phyloP scores from a whole-genome alignment of 2,329 filamentous ascomycete species.

The Penicillium sp. region DNA sequence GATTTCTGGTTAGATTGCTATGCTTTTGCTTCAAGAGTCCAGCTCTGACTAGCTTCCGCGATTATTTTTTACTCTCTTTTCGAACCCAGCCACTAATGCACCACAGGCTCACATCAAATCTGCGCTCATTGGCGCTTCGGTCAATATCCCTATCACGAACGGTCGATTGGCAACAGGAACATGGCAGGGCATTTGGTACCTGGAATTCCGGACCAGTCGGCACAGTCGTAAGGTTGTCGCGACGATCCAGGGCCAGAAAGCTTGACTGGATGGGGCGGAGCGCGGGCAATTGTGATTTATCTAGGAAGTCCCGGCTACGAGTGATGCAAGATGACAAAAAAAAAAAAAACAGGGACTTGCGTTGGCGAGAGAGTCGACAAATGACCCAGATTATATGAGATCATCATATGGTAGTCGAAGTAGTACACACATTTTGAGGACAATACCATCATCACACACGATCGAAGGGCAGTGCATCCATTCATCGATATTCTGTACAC shows the following conservation, averaged over 20 bases:
- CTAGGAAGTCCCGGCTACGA: neutral
- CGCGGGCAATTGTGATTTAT: slow-evolving; percentile 20
- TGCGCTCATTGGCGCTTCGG: slow-evolving; percentile 80
- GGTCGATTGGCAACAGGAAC: slow-evolving; percentile 70
- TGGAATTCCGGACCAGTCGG: slow-evolving; percentile 78
- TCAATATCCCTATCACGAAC: slow-evolving; percentile 87
- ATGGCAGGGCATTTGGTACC: slow-evolving; percentile 78
- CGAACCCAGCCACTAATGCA: neutral
- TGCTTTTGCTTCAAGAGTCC: neutral
- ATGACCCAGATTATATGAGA: slow-evolving; percentile 5
- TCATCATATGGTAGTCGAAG: slow-evolving; percentile 7
- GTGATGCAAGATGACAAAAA: neutral
- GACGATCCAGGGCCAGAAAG: slow-evolving; percentile 86
- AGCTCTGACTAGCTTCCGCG: neutral
- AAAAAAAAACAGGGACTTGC: neutral
- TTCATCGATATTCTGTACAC: slow-evolving; percentile 41
- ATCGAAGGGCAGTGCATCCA: slow-evolving; percentile 27
- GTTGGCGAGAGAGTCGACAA: neutral
- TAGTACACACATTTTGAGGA: slow-evolving; percentile 10
- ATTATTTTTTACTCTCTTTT: neutral
- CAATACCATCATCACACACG: slow-evolving; percentile 10
- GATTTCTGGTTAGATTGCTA: neutral
- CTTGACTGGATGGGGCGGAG: slow-evolving; percentile 25
- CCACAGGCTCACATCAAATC: slow-evolving; percentile 82
- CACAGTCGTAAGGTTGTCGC: slow-evolving; percentile 83